A percentile compares a stretch with the other conserved stretches of the same genome.
phyloP scores from a whole-genome alignment of 164 flowering plant species.

The Amborella trichopoda region DNA sequence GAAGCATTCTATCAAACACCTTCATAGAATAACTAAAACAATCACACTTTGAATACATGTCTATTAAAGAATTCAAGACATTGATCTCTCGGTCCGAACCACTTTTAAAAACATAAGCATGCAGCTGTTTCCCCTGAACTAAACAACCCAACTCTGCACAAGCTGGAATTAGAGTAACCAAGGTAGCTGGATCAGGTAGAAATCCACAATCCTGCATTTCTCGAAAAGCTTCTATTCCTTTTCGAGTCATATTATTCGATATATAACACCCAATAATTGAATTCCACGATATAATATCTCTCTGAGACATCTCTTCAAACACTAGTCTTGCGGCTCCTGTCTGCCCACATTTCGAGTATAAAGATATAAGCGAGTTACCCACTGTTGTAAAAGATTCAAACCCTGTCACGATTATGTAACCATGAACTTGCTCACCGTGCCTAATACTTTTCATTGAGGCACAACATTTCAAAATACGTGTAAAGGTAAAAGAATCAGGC shows the following conservation, averaged over 20 bases:
- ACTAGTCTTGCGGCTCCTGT: conserved; percentile 26
- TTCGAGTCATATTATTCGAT: conserved; percentile 7
- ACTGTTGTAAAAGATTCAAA: conserved; percentile 27
- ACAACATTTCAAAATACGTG: conserved; percentile 42
- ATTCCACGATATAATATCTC: conserved; percentile 65
- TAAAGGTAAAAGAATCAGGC: conserved; percentile 30
- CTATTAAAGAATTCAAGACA: conserved; percentile 33
- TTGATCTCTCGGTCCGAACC: conserved; percentile 12
- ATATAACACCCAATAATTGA: conserved; percentile 42
- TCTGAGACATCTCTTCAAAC: conserved; percentile 45
- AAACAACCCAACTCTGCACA: conserved; percentile 25
- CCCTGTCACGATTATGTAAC: conserved; percentile 26
- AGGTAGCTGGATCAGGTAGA: conserved; percentile 31
- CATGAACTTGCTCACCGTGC: conserved; percentile 37
- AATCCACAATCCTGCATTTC: conserved; percentile 29
- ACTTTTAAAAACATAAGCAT: conserved; percentile 35
- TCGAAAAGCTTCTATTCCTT: conserved; percentile 5
- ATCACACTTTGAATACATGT: conserved; percentile 55
- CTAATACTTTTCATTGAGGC: conserved; percentile 21
- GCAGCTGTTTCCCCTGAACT: conserved; percentile 27
- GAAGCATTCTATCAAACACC: conserved; percentile 33
- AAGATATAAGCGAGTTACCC: conserved; percentile 42
- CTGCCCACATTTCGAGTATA: conserved; percentile 30
- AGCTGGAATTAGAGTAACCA: conserved; percentile 38
- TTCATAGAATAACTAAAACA: conserved; percentile 18